A percentile compares a stretch with the other conserved stretches of the same genome.
phyloP scores from a whole-genome alignment of 805 yeast species.

The Kuraishia piskuri region DNA sequence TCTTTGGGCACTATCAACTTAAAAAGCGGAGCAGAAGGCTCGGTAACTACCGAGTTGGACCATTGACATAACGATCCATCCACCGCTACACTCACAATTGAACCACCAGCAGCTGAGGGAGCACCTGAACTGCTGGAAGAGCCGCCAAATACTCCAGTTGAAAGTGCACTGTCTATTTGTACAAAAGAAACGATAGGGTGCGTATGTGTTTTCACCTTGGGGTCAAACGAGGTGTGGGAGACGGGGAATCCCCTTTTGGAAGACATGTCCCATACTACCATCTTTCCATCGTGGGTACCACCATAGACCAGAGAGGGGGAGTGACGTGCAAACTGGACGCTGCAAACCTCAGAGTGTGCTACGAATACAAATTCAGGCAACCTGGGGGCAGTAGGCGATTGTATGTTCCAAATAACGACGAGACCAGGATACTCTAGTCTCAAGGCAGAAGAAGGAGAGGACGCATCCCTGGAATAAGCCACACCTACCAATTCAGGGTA shows the following conservation, averaged over 20 bases:
- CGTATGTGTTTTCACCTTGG: not conserved
- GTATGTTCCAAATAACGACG: conserved; percentile 21
- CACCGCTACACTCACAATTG: not conserved
- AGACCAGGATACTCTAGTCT: conserved; percentile 5
- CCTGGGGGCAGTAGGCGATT: conserved; percentile 6
- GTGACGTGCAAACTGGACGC: conserved; percentile 30
- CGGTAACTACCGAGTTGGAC: conserved; percentile 2
- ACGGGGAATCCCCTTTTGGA: conserved; percentile 21
- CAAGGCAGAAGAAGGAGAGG: not conserved
- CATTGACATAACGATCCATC: conserved; percentile 4
- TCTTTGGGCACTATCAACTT: conserved; percentile 8
- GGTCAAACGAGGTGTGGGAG: conserved; percentile 6
- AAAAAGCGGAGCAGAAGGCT: conserved; percentile 5
- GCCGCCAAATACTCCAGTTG: conserved; percentile 1
- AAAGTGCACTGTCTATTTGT: conserved; percentile 1
- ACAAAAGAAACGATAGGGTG: conserved; percentile 7
- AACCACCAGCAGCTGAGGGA: not conserved
- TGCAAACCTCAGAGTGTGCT: conserved; percentile 29
- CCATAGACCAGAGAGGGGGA: conserved; percentile 34
- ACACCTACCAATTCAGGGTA: conserved; percentile 20
- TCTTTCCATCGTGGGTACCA: conserved; percentile 39
- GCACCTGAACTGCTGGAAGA: conserved; percentile 5
- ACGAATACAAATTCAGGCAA: conserved; percentile 28
- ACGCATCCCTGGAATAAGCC: conserved; percentile 9
- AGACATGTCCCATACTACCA: conserved; percentile 40